Base-by-base conservation (phyloP, 257 asterid species). In the Solanum stenotomum region DNA sequence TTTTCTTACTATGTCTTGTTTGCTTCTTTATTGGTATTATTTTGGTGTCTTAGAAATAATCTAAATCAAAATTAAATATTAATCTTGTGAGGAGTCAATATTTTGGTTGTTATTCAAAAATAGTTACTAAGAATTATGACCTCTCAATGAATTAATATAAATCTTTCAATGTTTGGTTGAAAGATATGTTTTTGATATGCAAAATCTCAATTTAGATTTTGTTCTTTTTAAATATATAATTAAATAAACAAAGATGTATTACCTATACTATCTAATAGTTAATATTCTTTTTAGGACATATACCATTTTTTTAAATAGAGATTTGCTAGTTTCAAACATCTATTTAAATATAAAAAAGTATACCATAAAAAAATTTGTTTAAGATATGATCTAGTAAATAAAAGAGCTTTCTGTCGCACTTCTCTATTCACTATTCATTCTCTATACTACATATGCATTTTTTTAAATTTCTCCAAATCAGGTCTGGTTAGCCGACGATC, bases 291-390 rank as follows among this genome's bases (percentile, higher is more conserved):
- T 49, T 15, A 49, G 23, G 61, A 52, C 22, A 52, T 18, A 52
- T 52, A 52, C 23, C 63, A 16, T 16, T 0, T 1, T 52, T 46
- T 46, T 13, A 22, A 4, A 22, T 59, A 22, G 13, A 59, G 27
- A 4, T 59, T 59, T 59, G 25, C 0, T 6, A 22, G 27, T 59
- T 59, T 59, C 27, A 59, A 59, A 59, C 13, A 8, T 22, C 12
- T 22, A 59, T 59, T 22, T 22, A 22, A 59, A 6, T 5, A 8
- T 20, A 20, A 7, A 56, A 56, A 3, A 20, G 4, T 18, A 18
- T 18, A 7, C 0, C 5, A 7, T 59, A 59, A 20, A 59, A 20
- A 0, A 0, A 1, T 8, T 3, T 20, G 0, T 59, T 7, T 8
- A 59, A 59, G 13, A 59, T 22, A 59, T 22, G 8, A 59, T 61